A percentile compares a stretch with the other conserved stretches of the same genome.
Evolutionary conservation across 2,329 filamentous ascomycete genomes (phyloP).

Genomic region (Penicillium hordei): DNA sequence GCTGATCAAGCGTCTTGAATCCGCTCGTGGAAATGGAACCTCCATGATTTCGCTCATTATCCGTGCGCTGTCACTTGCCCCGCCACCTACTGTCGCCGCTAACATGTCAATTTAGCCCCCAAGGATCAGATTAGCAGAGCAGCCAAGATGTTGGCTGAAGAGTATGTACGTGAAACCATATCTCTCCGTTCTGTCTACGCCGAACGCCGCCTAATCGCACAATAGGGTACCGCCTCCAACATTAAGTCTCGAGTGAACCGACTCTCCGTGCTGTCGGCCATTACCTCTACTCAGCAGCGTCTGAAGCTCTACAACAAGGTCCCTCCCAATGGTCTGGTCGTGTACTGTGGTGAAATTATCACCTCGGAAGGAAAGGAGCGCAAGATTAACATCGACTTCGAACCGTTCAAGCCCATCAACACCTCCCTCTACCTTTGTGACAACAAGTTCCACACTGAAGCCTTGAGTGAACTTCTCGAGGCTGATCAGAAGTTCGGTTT

Average conservation of each 20-base stretch:
- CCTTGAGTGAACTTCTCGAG: slow-evolving; percentile 92
- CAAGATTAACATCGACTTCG: slow-evolving; percentile 99
- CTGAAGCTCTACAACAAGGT: slow-evolving; percentile 99
- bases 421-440: slow-evolving; percentile 98
- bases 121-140: slow-evolving; percentile 97
- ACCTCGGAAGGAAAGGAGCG: slow-evolving; percentile 97
- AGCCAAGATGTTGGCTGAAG: slow-evolving; percentile 99
- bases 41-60: slow-evolving; percentile 99
- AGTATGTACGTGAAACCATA: slow-evolving; percentile 68
- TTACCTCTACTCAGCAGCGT: slow-evolving; percentile 98
- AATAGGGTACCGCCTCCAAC: slow-evolving; percentile 91
- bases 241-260: slow-evolving; percentile 99
- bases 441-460: slow-evolving; percentile 99
- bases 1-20: slow-evolving; percentile 97
- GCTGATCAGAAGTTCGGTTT: slow-evolving; percentile 99
- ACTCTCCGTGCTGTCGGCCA: slow-evolving; percentile 95
- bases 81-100: slow-evolving; percentile 20
- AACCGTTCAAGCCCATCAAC: slow-evolving; percentile 99
- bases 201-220: slow-evolving; percentile 10
- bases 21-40: slow-evolving; percentile 95
- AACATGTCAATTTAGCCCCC: slow-evolving; percentile 61
- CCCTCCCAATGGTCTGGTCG: slow-evolving; percentile 92
- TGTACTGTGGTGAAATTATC: slow-evolving; percentile 99
- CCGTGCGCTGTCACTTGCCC: slow-evolving; percentile 59
- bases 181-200: background rate